phyloP scores from a whole-genome alignment of 2,329 filamentous ascomycete species.

The Sporothrix humicola region DNA sequence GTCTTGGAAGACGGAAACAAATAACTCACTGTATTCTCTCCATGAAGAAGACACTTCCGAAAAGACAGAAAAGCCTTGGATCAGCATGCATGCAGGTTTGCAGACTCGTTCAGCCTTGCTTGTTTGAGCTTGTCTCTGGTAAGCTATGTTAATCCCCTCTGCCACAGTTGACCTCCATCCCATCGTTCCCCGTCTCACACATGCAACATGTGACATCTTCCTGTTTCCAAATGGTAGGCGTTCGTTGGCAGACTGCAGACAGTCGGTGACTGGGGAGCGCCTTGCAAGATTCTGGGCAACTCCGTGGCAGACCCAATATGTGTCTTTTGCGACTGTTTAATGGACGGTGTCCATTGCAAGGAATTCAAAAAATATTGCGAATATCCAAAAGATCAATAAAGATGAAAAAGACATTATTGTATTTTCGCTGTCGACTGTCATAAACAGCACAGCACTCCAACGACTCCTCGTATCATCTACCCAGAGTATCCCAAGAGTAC shows the following conservation, averaged over 20 bases:
- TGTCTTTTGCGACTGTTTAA: no score
- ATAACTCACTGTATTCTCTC: neutral
- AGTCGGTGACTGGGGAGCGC: neutral
- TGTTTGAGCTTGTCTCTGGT: neutral
- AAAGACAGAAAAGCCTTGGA: conserved; percentile 1
- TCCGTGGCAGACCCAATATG: no score
- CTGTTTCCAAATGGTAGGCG: neutral
- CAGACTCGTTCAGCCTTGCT: conserved; percentile 19
- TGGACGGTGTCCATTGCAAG: neutral
- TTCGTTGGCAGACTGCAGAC: neutral
- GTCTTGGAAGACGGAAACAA: neutral
- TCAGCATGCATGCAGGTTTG: neutral
- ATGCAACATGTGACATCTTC: neutral
- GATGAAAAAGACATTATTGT: conserved; percentile 17
- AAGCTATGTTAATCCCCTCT: no score
- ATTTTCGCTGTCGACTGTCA: neutral
- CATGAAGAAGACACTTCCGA: neutral
- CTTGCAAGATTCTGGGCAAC: no score
- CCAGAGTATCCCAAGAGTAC: conserved; percentile 1
- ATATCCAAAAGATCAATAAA: neutral
- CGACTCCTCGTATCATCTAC: neutral
- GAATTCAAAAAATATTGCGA: neutral
- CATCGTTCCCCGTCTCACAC: neutral
- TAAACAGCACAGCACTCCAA: neutral
- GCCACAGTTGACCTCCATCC: neutral